Percentiles rank a stretch among this genome's conserved stretches.
These are phyloP conservation scores for Backusella australiensis DNA, from an alignment of 192 early-diverging fungal species.

Conservation along the genomic window DNA sequence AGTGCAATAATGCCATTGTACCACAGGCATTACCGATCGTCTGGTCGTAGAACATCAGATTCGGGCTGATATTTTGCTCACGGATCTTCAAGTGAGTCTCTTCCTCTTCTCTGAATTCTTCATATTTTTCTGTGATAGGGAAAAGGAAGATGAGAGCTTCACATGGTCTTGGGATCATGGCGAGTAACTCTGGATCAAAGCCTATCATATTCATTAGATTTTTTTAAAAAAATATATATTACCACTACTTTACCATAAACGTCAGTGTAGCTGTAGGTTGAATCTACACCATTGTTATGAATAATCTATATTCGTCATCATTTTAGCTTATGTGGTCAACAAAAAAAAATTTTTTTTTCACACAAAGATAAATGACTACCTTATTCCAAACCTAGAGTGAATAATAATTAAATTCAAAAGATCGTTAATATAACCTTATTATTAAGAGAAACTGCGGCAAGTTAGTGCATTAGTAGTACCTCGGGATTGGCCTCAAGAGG, in stretches of 20 bases:
- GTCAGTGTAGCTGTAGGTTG: conserved; percentile 67
- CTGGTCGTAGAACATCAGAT: conserved; percentile 78
- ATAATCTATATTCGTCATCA: conserved; percentile 47
- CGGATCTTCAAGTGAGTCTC: conserved; percentile 39
- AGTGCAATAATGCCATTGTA: conserved; percentile 90
- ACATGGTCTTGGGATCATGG: conserved; percentile 78
- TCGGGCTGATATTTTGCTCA: conserved; percentile 51
- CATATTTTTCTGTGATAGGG: conserved; percentile 65
- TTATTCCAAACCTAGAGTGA: conserved; percentile 60
- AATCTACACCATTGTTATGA: conserved; percentile 64
- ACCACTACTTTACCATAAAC: conserved; percentile 59
- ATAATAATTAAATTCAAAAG: not conserved
- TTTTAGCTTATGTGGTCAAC: not conserved
- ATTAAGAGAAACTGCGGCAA: not conserved
- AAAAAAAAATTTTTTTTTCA: not conserved
- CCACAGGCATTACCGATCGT: conserved; percentile 93
- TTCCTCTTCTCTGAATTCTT: conserved; percentile 49
- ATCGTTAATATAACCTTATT: not conserved
- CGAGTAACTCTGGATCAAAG: conserved; percentile 78
- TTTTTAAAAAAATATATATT: no score
- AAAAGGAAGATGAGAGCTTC: conserved; percentile 83
- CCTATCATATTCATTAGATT: conserved; percentile 36
- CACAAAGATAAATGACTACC: conserved; percentile 29
- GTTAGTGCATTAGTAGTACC: conserved; percentile 37
- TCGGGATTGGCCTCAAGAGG: conserved; percentile 90